phyloP scores from a whole-genome alignment of 108 stramenopile species.

The Thalassiosira profunda region DNA sequence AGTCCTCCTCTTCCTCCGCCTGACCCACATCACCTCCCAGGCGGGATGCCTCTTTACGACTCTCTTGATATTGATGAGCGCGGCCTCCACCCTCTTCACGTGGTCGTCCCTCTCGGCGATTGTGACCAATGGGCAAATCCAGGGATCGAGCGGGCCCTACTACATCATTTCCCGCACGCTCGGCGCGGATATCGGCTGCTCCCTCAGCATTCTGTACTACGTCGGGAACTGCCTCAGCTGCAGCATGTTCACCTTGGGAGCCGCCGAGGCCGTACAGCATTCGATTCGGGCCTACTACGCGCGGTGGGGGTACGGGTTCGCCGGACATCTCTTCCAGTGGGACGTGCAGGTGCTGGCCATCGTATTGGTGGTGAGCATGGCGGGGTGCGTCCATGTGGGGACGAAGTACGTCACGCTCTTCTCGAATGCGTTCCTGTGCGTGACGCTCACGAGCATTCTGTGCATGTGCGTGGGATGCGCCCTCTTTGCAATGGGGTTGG shows the following conservation, averaged over 20 bases:
- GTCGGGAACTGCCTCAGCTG: constrained; percentile 69
- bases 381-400: constrained; percentile 56
- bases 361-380: constrained; percentile 38
- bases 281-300: constrained; percentile 50
- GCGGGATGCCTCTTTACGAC: constrained; percentile 64
- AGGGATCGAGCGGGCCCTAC: constrained; percentile 88
- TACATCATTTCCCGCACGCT: constrained; percentile 72
- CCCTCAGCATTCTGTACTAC: constrained; percentile 79
- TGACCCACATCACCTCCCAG: constrained; percentile 81
- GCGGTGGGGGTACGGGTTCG: constrained; percentile 33
- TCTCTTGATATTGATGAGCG: constrained; percentile 42
- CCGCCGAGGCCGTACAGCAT: constrained; percentile 68
- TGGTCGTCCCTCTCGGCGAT: constrained; percentile 77
- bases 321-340: constrained; percentile 42
- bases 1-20: constrained; percentile 84
- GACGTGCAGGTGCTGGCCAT: constrained; percentile 55
- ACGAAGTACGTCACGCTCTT: constrained; percentile 59
- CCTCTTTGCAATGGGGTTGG: constrained; percentile 47
- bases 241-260: constrained; percentile 76
- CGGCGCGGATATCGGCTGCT: constrained; percentile 76
- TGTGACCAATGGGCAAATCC: constrained; percentile 79
- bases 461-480: constrained; percentile 52
- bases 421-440: constrained; percentile 55
- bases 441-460: constrained; percentile 55
- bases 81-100: constrained; percentile 67